Conservation (phyloP, 2,329 filamentous ascomycete genomes). For the Aschersonia sp. region DNA sequence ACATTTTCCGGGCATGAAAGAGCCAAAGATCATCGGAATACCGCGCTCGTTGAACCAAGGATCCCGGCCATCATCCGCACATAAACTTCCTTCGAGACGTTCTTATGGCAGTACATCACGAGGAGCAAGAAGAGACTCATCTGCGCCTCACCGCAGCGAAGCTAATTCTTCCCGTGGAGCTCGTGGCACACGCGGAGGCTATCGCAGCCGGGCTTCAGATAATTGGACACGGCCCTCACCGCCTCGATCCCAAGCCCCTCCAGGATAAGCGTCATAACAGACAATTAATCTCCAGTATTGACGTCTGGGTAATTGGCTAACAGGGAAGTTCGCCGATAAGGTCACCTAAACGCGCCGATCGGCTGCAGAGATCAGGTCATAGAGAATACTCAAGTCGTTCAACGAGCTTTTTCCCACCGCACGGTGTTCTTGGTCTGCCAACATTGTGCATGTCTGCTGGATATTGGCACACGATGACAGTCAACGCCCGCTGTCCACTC, state of each 20-base stretch:
- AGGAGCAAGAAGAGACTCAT: constrained; percentile 18
- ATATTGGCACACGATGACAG: too few species aligned
- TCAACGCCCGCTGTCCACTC: too few species aligned
- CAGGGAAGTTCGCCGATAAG: too few species aligned
- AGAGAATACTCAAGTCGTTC: too few species aligned
- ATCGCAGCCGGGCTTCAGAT: constrained; percentile 18
- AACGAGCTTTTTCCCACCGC: too few species aligned
- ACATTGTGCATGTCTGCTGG: too few species aligned
- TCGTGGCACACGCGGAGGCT: constrained; percentile 23
- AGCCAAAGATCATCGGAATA: constrained; percentile 22
- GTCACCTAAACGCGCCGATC: too few species aligned
- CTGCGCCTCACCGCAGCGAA: constrained; percentile 14
- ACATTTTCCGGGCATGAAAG: constrained; percentile 25
- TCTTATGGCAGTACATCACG: constrained; percentile 14
- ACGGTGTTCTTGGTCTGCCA: too few species aligned
- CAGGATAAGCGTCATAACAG: background rate
- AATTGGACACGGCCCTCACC: constrained; percentile 22
- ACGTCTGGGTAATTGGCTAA: too few species aligned
- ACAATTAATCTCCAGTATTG: background rate
- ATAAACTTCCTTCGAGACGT: constrained; percentile 11
- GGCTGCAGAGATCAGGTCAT: too few species aligned
- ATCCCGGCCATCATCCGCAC: constrained; percentile 10
- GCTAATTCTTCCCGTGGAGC: constrained; percentile 5
- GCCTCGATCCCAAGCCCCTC: constrained; percentile 3
- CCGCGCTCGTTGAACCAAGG: constrained; percentile 19